Percentiles rank a stretch among this genome's conserved stretches.
Evolutionary conservation across 225 moss, liverwort and hornwort species (phyloP).

Genomic region (Marchantia paleacea): DNA sequence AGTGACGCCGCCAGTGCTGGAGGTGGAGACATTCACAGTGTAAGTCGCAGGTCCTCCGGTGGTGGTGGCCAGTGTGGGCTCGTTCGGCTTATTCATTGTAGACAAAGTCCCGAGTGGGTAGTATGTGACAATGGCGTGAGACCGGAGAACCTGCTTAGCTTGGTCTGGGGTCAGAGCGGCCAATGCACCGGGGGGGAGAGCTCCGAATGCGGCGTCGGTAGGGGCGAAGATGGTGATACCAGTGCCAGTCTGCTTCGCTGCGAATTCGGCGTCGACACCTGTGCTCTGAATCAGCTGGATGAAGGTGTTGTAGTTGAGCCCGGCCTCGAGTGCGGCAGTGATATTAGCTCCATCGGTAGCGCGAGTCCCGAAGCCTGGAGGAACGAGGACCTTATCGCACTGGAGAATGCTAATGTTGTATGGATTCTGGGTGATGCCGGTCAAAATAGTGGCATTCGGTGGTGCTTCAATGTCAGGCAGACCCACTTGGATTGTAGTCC

Average conservation of each 20-base stretch:
- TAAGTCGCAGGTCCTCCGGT: conserved; percentile 6
- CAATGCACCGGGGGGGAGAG: conserved; percentile 29
- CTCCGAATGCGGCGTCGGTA: conserved; percentile 35
- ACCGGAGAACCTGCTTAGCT: conserved; percentile 24
- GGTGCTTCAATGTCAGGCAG: conserved; percentile 30
- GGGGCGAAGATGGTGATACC: conserved; percentile 50
- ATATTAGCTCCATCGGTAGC: conserved; percentile 28
- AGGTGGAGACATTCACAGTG: conserved; percentile 13
- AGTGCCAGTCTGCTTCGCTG: conserved; percentile 31
- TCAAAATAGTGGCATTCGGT: conserved; percentile 38
- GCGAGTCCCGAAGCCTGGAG: conserved; percentile 24
- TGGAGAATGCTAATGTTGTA: conserved; percentile 67
- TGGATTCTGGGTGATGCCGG: conserved; percentile 43
- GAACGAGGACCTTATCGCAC: conserved; percentile 15
- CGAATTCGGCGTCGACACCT: conserved; percentile 26
- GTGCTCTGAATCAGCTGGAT: conserved; percentile 25
- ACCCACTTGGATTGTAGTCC: conserved; percentile 26
- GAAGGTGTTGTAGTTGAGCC: conserved; percentile 27
- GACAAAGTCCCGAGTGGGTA: conserved; percentile 42
- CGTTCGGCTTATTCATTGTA: conserved; percentile 17
- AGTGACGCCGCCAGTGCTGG: not conserved
- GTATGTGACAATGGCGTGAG: conserved; percentile 36
- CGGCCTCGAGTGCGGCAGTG: conserved; percentile 27
- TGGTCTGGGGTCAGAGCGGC: conserved; percentile 16
- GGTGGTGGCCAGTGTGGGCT: conserved; percentile 37